These are phyloP conservation scores for Fusarium papillatum DNA, from an alignment of 2,329 filamentous ascomycete genomes.

Conservation along the genomic window DNA sequence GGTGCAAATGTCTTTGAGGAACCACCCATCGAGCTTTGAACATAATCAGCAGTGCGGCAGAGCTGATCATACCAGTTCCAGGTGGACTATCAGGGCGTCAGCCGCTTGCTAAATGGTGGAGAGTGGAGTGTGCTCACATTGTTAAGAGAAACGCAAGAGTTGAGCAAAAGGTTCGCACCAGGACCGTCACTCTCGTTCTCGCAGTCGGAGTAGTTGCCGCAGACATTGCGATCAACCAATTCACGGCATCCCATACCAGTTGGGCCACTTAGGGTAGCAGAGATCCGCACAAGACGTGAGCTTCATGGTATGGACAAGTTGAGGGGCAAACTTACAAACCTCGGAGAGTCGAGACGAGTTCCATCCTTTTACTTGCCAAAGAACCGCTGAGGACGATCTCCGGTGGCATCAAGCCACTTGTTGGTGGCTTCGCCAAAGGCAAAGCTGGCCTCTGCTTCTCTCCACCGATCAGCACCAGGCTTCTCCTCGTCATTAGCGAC, in stretches of 20 bases:
- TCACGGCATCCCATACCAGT: background rate
- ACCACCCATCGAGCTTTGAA: background rate
- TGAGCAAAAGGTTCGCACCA: background rate
- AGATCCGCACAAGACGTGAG: background rate
- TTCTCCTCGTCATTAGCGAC: constrained; percentile 3
- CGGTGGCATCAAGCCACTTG: constrained; percentile 1
- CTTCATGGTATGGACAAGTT: background rate
- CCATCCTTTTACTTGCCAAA: background rate
- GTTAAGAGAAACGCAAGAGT: constrained; percentile 5
- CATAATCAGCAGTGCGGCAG: background rate
- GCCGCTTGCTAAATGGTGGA: background rate
- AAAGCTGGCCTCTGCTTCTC: background rate
- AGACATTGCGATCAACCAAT: constrained; percentile 3
- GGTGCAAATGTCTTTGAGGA: constrained; percentile 5
- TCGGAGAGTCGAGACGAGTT: background rate
- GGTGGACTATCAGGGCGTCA: background rate
- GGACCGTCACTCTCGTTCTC: background rate
- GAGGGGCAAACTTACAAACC: background rate
- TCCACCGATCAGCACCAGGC: background rate
- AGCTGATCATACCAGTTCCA: constrained; percentile 11
- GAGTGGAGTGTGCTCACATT: background rate
- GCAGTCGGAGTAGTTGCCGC: background rate
- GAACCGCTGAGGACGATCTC: background rate
- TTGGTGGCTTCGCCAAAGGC: constrained; percentile 1
- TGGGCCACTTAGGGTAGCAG: background rate